Conservation (phyloP, 164 flowering plant genomes). For the Vitis vinifera region ASM3070453v1 NC_081820.1:21897501-21898000, state of each 20-base stretch:
- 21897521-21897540: constrained; percentile 8
- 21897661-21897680: not conserved
- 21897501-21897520: constrained; percentile 18
- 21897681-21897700: not conserved
- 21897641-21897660: not conserved
- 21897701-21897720: not conserved
- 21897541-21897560: constrained; percentile 3
- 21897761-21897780: not conserved
- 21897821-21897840: too few relatives aligned
- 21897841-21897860: too few relatives aligned
- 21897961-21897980: too few relatives aligned
- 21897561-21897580: constrained; percentile 1
- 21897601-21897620: not conserved
- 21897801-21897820: too few relatives aligned
- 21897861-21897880: too few relatives aligned
- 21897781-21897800: not conserved
- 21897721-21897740: constrained; percentile 2
- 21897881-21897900: too few relatives aligned
- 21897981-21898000: too few relatives aligned
- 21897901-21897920: too few relatives aligned
- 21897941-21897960: too few relatives aligned
- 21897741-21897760: constrained; percentile 10
- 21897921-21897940: too few relatives aligned
- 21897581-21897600: not conserved
- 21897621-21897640: not conserved